Base-by-base conservation (phyloP, 2,329 filamentous ascomycete genomes). In the Colletotrichum noveboracense region DNA sequence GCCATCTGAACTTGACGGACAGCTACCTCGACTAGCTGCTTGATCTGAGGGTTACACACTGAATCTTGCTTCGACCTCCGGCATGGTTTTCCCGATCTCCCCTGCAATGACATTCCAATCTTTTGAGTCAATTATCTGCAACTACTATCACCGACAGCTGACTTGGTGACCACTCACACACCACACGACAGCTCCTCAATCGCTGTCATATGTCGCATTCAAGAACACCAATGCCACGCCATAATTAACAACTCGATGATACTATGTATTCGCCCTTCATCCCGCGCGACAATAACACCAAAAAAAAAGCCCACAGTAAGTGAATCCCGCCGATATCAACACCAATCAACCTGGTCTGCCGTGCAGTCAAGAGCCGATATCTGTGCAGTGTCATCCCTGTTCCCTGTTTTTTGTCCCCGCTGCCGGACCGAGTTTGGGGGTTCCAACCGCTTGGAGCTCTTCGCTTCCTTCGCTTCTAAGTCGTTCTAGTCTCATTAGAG, bases 331-430 rank as follows among this genome's bases (percentile, higher is more conserved):
- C 26, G 26, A 14, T 60, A 43, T 38, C 28, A 16, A 48, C 32
- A 30, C 36, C 55, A 56, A 55, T 43, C 52, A 72, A 26, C 38
- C 24, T 58, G 55, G 38, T 55, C 32, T 64, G 32, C 43, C 64
- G 21, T 68, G 65, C 70, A 76, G 74, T 69, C 70, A 69, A 65
- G 28, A 73, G 70, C 74, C 74, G 65, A 18, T 65, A 71, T 64
- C 56, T 67, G 58, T 38, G 21, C 64, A 64, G n/a, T 5, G 18
- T 9, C 7, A 73, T 26, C 70, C 73, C 70, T 73, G 64, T 68
- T 58, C 73, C 70, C 70, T 73, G 70, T 52, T 61, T 69, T 13
- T 8, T 12, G 64, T 28, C 58, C 48, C 70, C 34, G 65, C 64
- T 32, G 38, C 62, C 52, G 70, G 56, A 26, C 58, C 58, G 64